Base-by-base conservation (phyloP, 2,329 filamentous ascomycete genomes). In the Zymoseptoria pseudotritici region DNA sequence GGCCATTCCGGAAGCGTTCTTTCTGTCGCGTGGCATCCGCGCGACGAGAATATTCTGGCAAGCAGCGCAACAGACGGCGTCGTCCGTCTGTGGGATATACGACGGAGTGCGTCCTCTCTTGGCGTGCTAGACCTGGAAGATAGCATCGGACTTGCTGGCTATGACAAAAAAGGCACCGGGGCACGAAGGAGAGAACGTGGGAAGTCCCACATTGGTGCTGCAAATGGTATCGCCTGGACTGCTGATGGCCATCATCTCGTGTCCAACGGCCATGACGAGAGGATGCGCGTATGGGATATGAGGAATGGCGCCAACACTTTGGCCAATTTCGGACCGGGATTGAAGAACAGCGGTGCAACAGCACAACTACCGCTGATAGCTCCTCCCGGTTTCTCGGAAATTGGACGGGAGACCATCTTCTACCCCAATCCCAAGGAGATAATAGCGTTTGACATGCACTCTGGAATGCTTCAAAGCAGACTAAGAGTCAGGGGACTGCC, bases 211-310 rank as follows among this genome's bases (percentile, higher is more conserved):
- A 81, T 83, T 10, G 91, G 89, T 2, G 84, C 90, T 1, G 91
- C 95, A 1, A 97, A 96, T 63, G 90, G 89, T 1, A 78, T 97
- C 7, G 80, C 86, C 0, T 97, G 91, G 91, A 92, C 89, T 0
- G 86, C 90, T 61, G 86, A 91, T 70, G 91, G 91, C 0, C 79
- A 78, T 13, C 86, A 88, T 70, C 80, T 97, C 19, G 80, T 97
- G 11, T 91, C 89, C 0, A 83, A 89, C 1, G 92, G 91, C 0
- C 88, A 95, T 60, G 94, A 97, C 72, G 82, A 89, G 54, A 84
- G 88, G 8, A 87, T 97, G 63, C 84, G 92, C 4, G 89, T 97
- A 1, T 97, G 93, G 93, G 83, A 96, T 71, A 84, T 89, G 1
- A 13, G 13, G 17, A 80, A 80, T 0, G 90, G 91, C 2, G 88